phyloP scores from a whole-genome alignment of 345 rosid species.

The Xanthoceras sorbifolium region DNA sequence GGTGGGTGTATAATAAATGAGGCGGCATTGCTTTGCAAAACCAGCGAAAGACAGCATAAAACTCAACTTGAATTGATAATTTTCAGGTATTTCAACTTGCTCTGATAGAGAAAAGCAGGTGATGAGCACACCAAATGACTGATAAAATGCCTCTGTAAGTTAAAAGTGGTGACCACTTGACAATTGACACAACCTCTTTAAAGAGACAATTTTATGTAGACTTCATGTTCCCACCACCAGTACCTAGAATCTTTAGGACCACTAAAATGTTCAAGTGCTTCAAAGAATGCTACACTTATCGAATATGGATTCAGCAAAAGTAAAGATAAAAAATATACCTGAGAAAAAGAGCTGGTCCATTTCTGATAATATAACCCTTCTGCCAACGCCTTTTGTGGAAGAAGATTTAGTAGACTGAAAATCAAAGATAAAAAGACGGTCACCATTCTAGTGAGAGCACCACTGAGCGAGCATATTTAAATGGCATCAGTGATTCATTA shows the following conservation, averaged over 20 bases:
- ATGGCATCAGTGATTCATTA: background rate
- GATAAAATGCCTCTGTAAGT: slow-evolving; percentile 5
- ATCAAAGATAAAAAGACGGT: background rate
- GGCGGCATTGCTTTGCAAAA: background rate
- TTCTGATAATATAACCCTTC: background rate
- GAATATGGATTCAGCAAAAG: background rate
- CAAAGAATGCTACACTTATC: background rate
- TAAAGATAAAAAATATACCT: background rate
- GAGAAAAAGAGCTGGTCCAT: background rate
- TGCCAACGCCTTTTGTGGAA: too few species aligned
- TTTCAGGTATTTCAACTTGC: background rate
- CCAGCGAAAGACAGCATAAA: background rate
- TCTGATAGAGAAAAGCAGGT: background rate
- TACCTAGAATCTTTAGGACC: background rate
- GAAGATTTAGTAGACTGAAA: background rate
- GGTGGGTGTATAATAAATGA: slow-evolving; percentile 1
- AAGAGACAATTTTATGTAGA: background rate
- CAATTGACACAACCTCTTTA: background rate
- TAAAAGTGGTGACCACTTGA: background rate
- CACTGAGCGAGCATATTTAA: background rate
- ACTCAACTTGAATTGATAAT: background rate
- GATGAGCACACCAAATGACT: slow-evolving; percentile 13
- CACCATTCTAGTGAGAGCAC: background rate
- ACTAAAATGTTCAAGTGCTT: background rate
- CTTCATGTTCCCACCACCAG: background rate